A percentile compares a stretch with the other conserved stretches of the same genome.
Conservation (phyloP, 768 basidiomycete species). For the Fomitopsis serialis region DNA sequence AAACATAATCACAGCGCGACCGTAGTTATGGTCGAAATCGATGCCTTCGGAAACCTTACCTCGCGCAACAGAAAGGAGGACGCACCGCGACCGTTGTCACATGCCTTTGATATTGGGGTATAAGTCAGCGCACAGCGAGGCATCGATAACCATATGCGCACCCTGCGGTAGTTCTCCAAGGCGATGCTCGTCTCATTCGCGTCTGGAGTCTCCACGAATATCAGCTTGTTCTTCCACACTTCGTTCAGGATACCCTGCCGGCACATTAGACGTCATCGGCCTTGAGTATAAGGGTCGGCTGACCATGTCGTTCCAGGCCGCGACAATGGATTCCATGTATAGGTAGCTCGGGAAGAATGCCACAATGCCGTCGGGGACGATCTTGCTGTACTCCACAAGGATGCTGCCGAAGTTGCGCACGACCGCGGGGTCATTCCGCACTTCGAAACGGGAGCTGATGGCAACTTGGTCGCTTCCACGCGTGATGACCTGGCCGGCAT, state of each 20-base stretch:
- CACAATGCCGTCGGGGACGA: constrained; percentile 96
- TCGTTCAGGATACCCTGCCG: constrained; percentile 93
- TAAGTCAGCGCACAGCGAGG: background rate
- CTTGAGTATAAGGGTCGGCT: constrained; percentile 20
- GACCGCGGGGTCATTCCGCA: constrained; percentile 97
- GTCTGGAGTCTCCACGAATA: constrained; percentile 98
- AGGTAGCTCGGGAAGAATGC: constrained; percentile 99
- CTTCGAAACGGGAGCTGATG: constrained; percentile 97
- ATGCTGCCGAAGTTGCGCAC: constrained; percentile 99
- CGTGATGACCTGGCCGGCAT: constrained; percentile 77
- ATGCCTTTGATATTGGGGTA: constrained; percentile 54
- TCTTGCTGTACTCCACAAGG: constrained; percentile 95
- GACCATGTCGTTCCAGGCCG: constrained; percentile 99
- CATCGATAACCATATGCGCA: constrained; percentile 28
- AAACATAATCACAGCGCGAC: constrained; percentile 99
- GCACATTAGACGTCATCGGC: constrained; percentile 2
- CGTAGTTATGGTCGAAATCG: constrained; percentile 99
- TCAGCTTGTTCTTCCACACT: constrained; percentile 99
- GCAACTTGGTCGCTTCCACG: constrained; percentile 98
- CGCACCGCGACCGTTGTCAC: constrained; percentile 96
- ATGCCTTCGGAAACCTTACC: constrained; percentile 99
- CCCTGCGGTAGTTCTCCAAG: constrained; percentile 93
- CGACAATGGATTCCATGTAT: constrained; percentile 99
- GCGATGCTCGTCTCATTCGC: constrained; percentile 99
- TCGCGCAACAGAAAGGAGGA: constrained; percentile 93